Conservation (phyloP, 148 eudicot genomes). For the Fagopyrum esculentum region DNA sequence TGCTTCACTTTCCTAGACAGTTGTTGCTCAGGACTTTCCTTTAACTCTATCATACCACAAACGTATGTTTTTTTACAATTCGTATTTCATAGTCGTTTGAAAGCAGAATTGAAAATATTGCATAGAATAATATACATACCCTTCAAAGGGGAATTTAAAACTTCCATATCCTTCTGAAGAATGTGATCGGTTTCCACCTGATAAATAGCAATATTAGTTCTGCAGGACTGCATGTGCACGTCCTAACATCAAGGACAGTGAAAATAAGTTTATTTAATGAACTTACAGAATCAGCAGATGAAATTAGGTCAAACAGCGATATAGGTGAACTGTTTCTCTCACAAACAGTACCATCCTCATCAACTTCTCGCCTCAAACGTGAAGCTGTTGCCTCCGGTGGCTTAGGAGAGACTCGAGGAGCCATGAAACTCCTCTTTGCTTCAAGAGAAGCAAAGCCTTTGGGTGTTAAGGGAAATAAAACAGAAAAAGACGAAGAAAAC, state of each 20-base stretch:
- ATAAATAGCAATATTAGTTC: neutral
- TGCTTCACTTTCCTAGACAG: constrained; percentile 27
- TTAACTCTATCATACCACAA: constrained; percentile 14
- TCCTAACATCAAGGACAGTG: neutral
- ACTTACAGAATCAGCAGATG: constrained; percentile 30
- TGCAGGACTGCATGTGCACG: neutral
- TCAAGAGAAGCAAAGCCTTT: constrained; percentile 93
- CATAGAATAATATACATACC: constrained; percentile 29
- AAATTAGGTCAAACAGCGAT: constrained; percentile 19
- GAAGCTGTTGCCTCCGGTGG: constrained; percentile 30
- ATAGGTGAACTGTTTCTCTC: constrained; percentile 20
- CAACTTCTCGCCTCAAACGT: constrained; percentile 18
- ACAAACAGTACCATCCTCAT: constrained; percentile 23
- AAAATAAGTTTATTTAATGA: neutral
- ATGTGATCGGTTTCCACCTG: constrained; percentile 28
- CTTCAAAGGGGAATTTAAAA: constrained; percentile 21
- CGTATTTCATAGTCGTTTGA: neutral
- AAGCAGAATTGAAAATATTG: neutral
- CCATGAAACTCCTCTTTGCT: constrained; percentile 78
- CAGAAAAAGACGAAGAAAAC: neutral
- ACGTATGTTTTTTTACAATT: neutral
- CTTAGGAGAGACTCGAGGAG: constrained; percentile 54
- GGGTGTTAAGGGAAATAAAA: constrained; percentile 30
- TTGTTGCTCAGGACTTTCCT: constrained; percentile 26
- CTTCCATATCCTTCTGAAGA: constrained; percentile 15